Evolutionary conservation across 164 flowering plant species (phyloP).

Genomic region (Protea cynaroides): DNA sequence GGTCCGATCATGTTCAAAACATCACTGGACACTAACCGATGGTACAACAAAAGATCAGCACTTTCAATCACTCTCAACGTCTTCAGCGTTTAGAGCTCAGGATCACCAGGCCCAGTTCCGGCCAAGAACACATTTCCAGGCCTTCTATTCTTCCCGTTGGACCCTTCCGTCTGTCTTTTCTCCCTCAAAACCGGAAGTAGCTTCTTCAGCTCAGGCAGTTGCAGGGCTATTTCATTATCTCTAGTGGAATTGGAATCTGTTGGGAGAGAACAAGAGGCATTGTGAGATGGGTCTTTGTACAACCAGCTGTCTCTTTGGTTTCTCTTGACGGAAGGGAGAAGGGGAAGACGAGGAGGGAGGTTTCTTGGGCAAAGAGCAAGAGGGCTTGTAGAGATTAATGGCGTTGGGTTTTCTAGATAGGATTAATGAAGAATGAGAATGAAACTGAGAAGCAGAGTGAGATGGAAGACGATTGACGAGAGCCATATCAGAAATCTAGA

Average conservation of each 20-base stretch:
- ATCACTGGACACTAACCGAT: conserved; percentile 79
- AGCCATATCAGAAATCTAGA: too few relatives aligned
- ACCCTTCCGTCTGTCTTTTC: conserved; percentile 17
- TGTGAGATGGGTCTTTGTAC: conserved; percentile 26
- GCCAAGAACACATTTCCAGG: conserved; percentile 86
- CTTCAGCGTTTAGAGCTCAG: conserved; percentile 82
- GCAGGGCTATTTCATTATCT: conserved; percentile 66
- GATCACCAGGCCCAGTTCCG: conserved; percentile 98
- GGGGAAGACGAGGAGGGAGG: conserved; percentile 23
- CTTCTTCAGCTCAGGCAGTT: conserved; percentile 76
- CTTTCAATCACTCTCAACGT: conserved; percentile 64
- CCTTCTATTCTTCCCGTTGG: conserved; percentile 9
- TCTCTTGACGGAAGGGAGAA: conserved; percentile 54
- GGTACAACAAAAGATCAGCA: conserved; percentile 69
- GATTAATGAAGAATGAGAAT: too few relatives aligned
- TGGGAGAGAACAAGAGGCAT: conserved; percentile 21
- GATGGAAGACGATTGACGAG: conserved; percentile 10
- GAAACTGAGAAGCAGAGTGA: conserved; percentile 2
- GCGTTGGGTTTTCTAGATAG: not conserved
- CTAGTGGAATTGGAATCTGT: conserved; percentile 29
- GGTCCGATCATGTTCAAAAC: conserved; percentile 67
- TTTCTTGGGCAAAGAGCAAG: conserved; percentile 6
- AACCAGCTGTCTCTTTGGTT: conserved; percentile 64
- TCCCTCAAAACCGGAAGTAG: conserved; percentile 53
- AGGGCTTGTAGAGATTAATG: not conserved